A percentile compares a stretch with the other conserved stretches of the same genome.
phyloP scores from a whole-genome alignment of 176 grass and related monocot genomes.

The Aegilops speltoides region DNA sequence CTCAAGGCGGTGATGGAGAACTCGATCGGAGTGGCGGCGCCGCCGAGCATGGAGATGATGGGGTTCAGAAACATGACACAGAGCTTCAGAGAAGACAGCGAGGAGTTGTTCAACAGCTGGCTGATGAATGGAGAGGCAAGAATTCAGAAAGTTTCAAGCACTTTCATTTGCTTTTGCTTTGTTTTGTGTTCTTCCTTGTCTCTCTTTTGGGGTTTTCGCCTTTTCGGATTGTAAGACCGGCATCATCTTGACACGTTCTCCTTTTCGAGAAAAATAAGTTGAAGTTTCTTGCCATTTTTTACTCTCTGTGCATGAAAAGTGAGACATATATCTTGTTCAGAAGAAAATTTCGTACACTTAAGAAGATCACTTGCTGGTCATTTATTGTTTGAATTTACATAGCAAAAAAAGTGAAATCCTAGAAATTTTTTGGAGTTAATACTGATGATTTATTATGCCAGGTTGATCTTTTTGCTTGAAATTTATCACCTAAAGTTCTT shows the following conservation, averaged over 20 bases:
- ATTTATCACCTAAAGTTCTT: conserved; percentile 17
- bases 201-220: no score
- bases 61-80: conserved; percentile 57
- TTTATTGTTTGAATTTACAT: not conserved
- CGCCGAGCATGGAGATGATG: conserved; percentile 68
- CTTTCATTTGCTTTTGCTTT: not conserved
- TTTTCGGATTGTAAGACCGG: not conserved
- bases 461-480: conserved; percentile 13
- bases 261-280: not conserved
- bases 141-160: conserved; percentile 7
- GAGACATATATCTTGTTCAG: not conserved
- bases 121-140: conserved; percentile 81
- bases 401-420: not conserved
- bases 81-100: conserved; percentile 61
- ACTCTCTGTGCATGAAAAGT: not conserved
- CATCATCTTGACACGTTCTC: not conserved
- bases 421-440: not conserved
- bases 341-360: not conserved
- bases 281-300: not conserved
- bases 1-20: conserved; percentile 68
- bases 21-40: conserved; percentile 44
- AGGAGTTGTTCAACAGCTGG: conserved; percentile 75
- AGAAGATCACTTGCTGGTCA: not conserved
- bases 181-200: not conserved
- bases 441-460: not conserved